Percentiles rank a stretch among this genome's conserved stretches.
Conservation (phyloP, 2,329 filamentous ascomycete genomes). For the Diaporthe helianthi region DNA sequence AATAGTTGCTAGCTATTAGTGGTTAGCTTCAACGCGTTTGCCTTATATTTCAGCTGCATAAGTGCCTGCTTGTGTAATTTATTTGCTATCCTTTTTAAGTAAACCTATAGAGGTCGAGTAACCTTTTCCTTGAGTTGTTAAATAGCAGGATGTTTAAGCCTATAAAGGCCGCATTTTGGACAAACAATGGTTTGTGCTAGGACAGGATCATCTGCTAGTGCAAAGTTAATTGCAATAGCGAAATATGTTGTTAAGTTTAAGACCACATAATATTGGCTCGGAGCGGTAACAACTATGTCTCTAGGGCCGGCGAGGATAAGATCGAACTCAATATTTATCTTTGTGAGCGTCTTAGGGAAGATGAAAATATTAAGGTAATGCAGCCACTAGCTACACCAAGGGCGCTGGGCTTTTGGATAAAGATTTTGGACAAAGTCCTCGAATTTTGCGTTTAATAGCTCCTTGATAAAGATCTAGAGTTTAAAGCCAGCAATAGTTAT, state of each 20-base stretch:
- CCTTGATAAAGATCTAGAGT: background rate
- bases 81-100: background rate
- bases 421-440: background rate
- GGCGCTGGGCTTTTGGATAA: background rate
- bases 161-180: background rate
- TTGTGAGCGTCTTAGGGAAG: background rate
- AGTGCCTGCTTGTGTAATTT: too few species aligned
- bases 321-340: background rate
- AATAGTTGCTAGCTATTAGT: too few species aligned
- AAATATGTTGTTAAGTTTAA: background rate
- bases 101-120: too few species aligned
- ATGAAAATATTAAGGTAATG: background rate
- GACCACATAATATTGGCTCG: background rate
- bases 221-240: constrained; percentile 1
- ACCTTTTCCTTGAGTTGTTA: background rate
- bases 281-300: background rate
- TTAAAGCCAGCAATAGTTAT: background rate
- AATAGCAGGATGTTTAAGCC: background rate
- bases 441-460: background rate
- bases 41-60: too few species aligned
- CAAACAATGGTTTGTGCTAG: background rate
- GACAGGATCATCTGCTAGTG: background rate
- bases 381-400: background rate
- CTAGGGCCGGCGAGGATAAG: background rate
- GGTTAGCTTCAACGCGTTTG: too few species aligned